phyloP scores from a whole-genome alignment of 768 basidiomycete species.

The Sporobolomyces roseus region DNA sequence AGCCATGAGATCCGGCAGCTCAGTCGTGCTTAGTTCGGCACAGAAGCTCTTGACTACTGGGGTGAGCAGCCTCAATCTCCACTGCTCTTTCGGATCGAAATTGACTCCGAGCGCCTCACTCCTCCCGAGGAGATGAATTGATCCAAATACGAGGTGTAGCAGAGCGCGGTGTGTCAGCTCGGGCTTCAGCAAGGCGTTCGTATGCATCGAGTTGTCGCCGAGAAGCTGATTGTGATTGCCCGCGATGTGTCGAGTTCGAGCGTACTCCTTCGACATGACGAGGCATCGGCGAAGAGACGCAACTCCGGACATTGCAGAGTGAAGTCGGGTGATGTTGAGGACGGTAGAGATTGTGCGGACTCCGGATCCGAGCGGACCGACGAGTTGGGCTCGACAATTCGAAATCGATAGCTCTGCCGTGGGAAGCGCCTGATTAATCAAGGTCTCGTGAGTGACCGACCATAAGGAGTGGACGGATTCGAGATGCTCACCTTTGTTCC shows the following conservation, averaged over 20 bases:
- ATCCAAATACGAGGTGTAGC: constrained; percentile 62
- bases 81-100: constrained; percentile 52
- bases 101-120: constrained; percentile 53
- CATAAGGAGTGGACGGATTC: background rate
- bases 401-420: constrained; percentile 70
- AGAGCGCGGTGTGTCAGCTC: constrained; percentile 65
- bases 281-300: constrained; percentile 63
- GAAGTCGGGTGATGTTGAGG: constrained; percentile 71
- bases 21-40: constrained; percentile 61
- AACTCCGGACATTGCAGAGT: constrained; percentile 60
- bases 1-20: constrained; percentile 71
- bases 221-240: constrained; percentile 50
- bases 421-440: constrained; percentile 55
- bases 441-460: background rate
- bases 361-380: constrained; percentile 54
- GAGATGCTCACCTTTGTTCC: constrained; percentile 57
- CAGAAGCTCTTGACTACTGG: constrained; percentile 67
- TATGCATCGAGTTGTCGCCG: constrained; percentile 60
- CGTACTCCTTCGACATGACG: constrained; percentile 63
- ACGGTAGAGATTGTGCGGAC: constrained; percentile 66
- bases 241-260: constrained; percentile 59
- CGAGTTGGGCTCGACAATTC: constrained; percentile 60
- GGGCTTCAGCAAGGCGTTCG: constrained; percentile 61
- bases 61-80: constrained; percentile 62
- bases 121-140: constrained; percentile 61